Conservation (phyloP, 2,329 filamentous ascomycete species). For the Fusarium sp. region DNA sequence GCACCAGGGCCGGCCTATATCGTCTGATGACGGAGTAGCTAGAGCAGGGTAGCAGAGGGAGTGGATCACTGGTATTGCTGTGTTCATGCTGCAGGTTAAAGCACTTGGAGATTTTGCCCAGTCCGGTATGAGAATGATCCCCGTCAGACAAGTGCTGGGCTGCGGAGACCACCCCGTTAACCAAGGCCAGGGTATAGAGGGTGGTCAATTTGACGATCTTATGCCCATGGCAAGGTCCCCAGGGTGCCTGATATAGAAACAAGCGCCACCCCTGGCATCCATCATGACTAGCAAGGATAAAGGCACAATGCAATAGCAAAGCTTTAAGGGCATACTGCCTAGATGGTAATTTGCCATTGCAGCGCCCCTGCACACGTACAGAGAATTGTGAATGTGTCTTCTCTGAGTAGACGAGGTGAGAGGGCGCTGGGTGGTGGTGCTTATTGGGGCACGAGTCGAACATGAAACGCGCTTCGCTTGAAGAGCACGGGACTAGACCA, state of each 20-base stretch:
- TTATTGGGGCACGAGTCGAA: constrained; percentile 45
- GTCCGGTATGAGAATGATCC: constrained; percentile 45
- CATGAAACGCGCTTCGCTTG: constrained; percentile 49
- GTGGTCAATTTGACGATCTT: constrained; percentile 72
- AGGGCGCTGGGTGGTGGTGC: constrained; percentile 39
- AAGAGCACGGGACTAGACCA: constrained; percentile 43
- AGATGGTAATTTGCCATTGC: constrained; percentile 47
- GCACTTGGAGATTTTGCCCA: constrained; percentile 49
- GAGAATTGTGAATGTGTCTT: constrained; percentile 37
- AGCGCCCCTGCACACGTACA: constrained; percentile 38
- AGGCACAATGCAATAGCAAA: constrained; percentile 36
- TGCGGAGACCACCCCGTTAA: constrained; percentile 55
- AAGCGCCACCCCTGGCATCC: constrained; percentile 51
- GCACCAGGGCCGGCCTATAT: constrained; percentile 48
- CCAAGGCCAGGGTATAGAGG: constrained; percentile 57
- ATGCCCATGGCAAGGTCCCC: constrained; percentile 61
- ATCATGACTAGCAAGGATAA: constrained; percentile 45
- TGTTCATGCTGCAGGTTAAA: constrained; percentile 51
- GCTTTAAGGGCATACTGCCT: constrained; percentile 39
- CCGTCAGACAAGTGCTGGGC: constrained; percentile 44
- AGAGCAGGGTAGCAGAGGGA: constrained; percentile 48
- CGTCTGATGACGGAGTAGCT: constrained; percentile 51
- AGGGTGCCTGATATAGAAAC: constrained; percentile 66
- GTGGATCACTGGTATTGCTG: constrained; percentile 47
- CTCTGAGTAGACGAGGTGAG: constrained; percentile 39